phyloP scores from a whole-genome alignment of 2,329 filamentous ascomycete genomes.

The Elsinoe ampelina region DNA sequence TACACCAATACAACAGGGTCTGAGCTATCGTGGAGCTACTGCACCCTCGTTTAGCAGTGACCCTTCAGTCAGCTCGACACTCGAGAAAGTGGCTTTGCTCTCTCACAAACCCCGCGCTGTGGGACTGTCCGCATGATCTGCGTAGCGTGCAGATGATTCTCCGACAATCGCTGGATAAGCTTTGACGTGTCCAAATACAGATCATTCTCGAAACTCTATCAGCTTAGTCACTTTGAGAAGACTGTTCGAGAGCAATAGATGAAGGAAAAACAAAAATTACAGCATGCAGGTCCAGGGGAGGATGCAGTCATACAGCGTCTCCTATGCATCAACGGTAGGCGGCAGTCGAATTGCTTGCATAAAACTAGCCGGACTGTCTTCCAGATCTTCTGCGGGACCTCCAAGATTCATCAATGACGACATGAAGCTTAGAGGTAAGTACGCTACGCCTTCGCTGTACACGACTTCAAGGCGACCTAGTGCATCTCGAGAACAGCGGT shows the following conservation, averaged over 20 bases:
- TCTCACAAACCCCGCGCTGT: background rate
- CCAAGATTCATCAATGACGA: conserved; percentile 11
- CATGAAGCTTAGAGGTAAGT: background rate
- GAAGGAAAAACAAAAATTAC: too few relatives aligned
- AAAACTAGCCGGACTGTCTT: background rate
- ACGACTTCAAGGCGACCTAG: background rate
- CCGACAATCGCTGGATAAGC: conserved; percentile 9
- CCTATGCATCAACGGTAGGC: background rate
- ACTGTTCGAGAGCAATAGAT: background rate
- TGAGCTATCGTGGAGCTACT: conserved; percentile 8
- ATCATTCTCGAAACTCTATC: background rate
- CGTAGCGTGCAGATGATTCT: conserved; percentile 7
- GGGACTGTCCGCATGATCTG: conserved; percentile 3
- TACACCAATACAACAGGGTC: conserved; percentile 1
- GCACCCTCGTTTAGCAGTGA: background rate
- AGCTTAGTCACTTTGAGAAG: background rate
- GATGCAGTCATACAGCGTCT: background rate
- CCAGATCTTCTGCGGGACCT: conserved; percentile 5
- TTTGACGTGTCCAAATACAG: background rate
- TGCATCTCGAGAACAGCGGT: background rate
- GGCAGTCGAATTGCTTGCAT: background rate
- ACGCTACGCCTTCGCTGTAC: background rate
- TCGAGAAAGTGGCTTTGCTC: background rate
- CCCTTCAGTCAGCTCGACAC: background rate
- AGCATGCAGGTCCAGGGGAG: background rate